phyloP scores from a whole-genome alignment of 2,329 filamentous ascomycete species.

The Sporothrix phasma region DNA sequence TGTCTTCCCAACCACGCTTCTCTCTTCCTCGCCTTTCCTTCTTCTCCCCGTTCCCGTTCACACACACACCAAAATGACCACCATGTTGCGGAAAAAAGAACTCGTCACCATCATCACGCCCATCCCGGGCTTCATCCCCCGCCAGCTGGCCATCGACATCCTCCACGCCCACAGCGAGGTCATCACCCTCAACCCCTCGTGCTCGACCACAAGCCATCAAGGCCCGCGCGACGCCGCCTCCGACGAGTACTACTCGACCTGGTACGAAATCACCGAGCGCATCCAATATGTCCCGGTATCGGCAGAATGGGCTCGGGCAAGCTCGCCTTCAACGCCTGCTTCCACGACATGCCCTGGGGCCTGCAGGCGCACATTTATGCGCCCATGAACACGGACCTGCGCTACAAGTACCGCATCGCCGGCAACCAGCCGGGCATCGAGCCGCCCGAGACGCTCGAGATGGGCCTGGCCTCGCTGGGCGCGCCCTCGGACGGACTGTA shows the following conservation, averaged over 20 bases:
- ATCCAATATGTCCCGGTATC: slow-evolving; percentile 57
- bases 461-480: slow-evolving; percentile 48
- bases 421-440: slow-evolving; percentile 60
- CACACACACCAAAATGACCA: slow-evolving; percentile 7
- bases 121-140: slow-evolving; percentile 59
- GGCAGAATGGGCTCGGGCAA: slow-evolving; percentile 54
- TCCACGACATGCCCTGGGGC: slow-evolving; percentile 63
- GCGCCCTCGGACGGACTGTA: slow-evolving; percentile 57
- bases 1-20: neutral
- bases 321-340: slow-evolving; percentile 61
- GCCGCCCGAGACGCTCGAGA: slow-evolving; percentile 49
- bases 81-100: slow-evolving; percentile 49
- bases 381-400: slow-evolving; percentile 55
- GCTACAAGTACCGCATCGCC: slow-evolving; percentile 57
- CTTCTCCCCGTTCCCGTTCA: neutral
- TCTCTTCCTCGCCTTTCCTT: neutral
- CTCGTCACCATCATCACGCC: slow-evolving; percentile 59
- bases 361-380: slow-evolving; percentile 63
- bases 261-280: slow-evolving; percentile 63
- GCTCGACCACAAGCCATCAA: slow-evolving; percentile 51
- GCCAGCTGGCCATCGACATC: slow-evolving; percentile 62
- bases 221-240: slow-evolving; percentile 57
- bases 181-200: slow-evolving; percentile 64
- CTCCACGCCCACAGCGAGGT: slow-evolving; percentile 61
- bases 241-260: slow-evolving; percentile 63